Evolutionary conservation across 2,329 filamentous ascomycete species (phyloP), one percentile per base, ranked within the genome.

Genomic region (Penicillium sp.): DNA sequence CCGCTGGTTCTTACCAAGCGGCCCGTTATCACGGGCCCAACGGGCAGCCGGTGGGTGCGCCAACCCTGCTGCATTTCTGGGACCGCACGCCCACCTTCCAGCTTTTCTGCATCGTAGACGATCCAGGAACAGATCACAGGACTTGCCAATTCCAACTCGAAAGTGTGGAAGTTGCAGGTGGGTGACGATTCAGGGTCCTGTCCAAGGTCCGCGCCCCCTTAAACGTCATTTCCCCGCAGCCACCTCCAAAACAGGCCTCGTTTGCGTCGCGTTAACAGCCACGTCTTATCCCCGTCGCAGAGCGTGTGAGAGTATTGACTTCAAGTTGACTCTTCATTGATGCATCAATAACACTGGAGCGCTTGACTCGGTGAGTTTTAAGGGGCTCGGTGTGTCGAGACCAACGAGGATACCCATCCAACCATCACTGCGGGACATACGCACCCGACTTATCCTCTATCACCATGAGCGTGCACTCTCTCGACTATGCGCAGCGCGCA

Each of bases 381-480:
- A 49, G 27, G 46, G 46, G n/a, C 46, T n/a, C 3, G 46, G 10
- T 43, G 22, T 40, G 35, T 52, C 14, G 31, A 49, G 43, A 54
- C 55, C 50, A 27, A 59, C 55, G 56, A 56, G 50, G 16, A 43
- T 22, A 19, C 27, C 22, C 55, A 18, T 35, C 27, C 43, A 43
- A 39, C 27, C 16, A 35, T 47, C n/a, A 22, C 43, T 36, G 58
- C 36, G 49, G 43, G 44, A 51, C 51, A n/a, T 9, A 35, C 39
- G n/a, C 33, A 18, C 46, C 50, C 46, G 18, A 36, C 49, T 31
- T n/a, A 52, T 52, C 31, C 36, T 7, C 49, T 18, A 35, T 47
- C 59, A 64, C 37, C 31, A 77, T 77, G 75, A 75, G 70, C 53
- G 61, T 71, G 37, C 64, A 71, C 54, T 65, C 70, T 16, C 60